These are phyloP conservation scores for Pterocarpus macrocarpus DNA, from an alignment of 306 rosid species.

Conservation along the genomic window DNA sequence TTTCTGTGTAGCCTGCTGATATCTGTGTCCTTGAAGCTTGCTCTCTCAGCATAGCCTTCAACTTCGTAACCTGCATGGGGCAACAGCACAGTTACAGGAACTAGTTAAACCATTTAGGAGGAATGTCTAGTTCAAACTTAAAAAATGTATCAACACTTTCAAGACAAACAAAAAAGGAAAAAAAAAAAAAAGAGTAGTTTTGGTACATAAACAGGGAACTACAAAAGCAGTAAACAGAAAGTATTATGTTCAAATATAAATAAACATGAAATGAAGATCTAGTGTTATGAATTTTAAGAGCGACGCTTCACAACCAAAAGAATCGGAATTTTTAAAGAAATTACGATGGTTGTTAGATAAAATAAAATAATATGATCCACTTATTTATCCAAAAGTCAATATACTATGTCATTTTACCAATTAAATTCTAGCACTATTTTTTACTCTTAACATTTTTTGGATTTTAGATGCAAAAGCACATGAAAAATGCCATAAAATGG, in stretches of 20 bases:
- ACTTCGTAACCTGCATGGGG: constrained; percentile 63
- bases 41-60: constrained; percentile 74
- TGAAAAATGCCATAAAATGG: neutral
- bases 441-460: too few species aligned
- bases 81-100: neutral
- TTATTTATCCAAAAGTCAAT: too few species aligned
- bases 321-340: too few species aligned
- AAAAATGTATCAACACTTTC: neutral
- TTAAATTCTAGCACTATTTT: too few species aligned
- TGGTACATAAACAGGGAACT: neutral
- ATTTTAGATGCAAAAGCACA: neutral
- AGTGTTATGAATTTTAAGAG: neutral
- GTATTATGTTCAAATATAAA: neutral
- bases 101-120: neutral
- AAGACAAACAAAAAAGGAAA: neutral
- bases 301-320: too few species aligned
- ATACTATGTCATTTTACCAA: too few species aligned
- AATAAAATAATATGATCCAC: too few species aligned
- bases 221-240: neutral
- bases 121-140: constrained; percentile 31
- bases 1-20: constrained; percentile 67
- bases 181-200: neutral
- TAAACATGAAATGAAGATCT: neutral
- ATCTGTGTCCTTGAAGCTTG: constrained; percentile 64
- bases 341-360: too few species aligned